Conservation (phyloP, 1,284 basidiomycete genomes). For the Cutaneotrichosporon sp. region DNA sequence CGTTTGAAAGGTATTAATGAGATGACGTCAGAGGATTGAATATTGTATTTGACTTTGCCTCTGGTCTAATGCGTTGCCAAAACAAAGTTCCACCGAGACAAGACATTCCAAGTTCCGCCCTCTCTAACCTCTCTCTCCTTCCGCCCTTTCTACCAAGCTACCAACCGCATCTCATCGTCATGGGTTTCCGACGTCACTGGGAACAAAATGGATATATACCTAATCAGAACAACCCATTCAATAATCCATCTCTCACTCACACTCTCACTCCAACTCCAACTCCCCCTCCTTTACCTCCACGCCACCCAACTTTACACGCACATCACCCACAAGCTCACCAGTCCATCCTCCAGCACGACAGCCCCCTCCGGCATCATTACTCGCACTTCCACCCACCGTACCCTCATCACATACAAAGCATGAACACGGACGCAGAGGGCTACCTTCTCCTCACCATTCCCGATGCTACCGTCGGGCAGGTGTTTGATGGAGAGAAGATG, state of each 20-base stretch:
- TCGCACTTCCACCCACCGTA: neutral
- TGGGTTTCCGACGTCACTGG: neutral
- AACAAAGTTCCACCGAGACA: too few species aligned
- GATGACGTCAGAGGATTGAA: too few species aligned
- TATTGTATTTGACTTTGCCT: too few species aligned
- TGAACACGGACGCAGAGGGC: conserved; percentile 9
- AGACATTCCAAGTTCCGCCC: too few species aligned
- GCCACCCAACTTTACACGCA: neutral
- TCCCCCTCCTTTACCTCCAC: neutral
- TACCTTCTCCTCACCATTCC: conserved; percentile 25
- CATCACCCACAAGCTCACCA: neutral
- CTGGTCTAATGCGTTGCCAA: too few species aligned
- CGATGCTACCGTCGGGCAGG: conserved; percentile 26
- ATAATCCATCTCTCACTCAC: neutral
- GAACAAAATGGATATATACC: neutral
- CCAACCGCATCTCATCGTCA: too few species aligned
- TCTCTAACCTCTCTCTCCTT: neutral
- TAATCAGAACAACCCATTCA: neutral
- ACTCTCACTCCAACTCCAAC: neutral
- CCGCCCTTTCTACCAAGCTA: too few species aligned
- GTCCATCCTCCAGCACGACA: neutral
- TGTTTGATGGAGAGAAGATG: conserved; percentile 42
- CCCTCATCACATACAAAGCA: neutral
- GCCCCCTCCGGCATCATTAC: neutral
- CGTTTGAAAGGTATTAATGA: too few species aligned